Evolutionary conservation across 1,139 yeast genomes (phyloP).

Genomic region (Suhomyces atakaporum): DNA sequence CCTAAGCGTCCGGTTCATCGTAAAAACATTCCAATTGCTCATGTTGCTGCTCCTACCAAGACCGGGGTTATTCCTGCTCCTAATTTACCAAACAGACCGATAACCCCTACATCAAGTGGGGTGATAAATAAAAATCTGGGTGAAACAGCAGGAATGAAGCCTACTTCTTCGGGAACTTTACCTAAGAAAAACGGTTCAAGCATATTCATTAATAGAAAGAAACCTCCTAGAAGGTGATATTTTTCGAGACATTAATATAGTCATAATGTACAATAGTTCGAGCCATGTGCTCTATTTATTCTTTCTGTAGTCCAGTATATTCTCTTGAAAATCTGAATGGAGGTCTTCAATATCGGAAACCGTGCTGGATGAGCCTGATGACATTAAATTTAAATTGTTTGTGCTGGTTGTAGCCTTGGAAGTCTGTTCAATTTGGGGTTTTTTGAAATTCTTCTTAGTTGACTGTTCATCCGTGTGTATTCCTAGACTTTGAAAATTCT

Average conservation of each 20-base stretch:
- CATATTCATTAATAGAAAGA: conserved; percentile 19
- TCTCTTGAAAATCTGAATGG: neutral
- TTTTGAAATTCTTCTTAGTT: neutral
- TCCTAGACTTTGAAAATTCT: conserved; percentile 15
- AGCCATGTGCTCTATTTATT: conserved; percentile 2
- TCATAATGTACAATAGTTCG: neutral
- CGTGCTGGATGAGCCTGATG: conserved; percentile 3
- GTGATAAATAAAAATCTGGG: neutral
- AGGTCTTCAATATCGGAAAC: conserved; percentile 7
- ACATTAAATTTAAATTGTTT: conserved; percentile 2
- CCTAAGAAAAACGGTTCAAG: conserved; percentile 13
- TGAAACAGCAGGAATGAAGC: conserved; percentile 5
- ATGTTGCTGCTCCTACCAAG: conserved; percentile 2
- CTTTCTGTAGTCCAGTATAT: conserved; percentile 1
- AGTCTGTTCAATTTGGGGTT: neutral
- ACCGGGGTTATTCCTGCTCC: conserved; percentile 6
- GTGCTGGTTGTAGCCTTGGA: neutral
- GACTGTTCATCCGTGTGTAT: neutral
- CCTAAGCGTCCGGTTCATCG: conserved; percentile 3
- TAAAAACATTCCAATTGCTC: conserved; percentile 8
- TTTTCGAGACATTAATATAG: neutral
- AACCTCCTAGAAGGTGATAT: conserved; percentile 12
- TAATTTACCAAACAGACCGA: neutral
- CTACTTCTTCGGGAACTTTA: conserved; percentile 11
- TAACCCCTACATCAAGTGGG: conserved; percentile 1